A percentile compares a stretch with the other conserved stretches of the same genome.
phyloP scores from a whole-genome alignment of 75 land plant species.

The Cunninghamia lanceolata region DNA sequence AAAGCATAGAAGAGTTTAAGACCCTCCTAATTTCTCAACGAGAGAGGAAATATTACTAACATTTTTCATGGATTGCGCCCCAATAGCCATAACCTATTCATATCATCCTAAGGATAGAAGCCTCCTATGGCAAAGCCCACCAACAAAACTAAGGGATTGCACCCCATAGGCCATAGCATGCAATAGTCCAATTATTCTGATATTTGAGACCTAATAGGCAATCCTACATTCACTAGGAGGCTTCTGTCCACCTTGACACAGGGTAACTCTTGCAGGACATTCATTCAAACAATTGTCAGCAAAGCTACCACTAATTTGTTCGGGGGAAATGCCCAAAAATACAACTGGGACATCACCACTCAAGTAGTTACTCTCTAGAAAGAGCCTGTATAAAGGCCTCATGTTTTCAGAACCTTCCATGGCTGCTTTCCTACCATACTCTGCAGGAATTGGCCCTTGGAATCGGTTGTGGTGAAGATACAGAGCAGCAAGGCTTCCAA shows the following conservation, averaged over 20 bases:
- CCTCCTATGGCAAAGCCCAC: not conserved
- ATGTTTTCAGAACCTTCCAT: conserved; percentile 8
- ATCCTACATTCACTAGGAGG: conserved; percentile 36
- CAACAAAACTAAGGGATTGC: not conserved
- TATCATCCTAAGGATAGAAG: too few species aligned
- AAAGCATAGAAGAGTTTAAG: too few species aligned
- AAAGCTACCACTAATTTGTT: conserved; percentile 17
- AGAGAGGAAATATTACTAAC: not conserved
- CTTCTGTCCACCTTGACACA: conserved; percentile 49
- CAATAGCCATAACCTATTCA: not conserved
- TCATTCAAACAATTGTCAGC: conserved; percentile 25
- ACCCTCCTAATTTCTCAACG: too few species aligned
- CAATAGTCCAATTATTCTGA: not conserved
- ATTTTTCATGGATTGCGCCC: not conserved
- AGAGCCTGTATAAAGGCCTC: conserved; percentile 18
- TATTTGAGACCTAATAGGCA: not conserved
- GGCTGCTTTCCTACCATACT: conserved; percentile 24
- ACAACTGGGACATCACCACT: conserved; percentile 22
- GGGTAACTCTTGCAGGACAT: conserved; percentile 17
- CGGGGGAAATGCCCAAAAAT: conserved; percentile 14
- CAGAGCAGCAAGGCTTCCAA: conserved; percentile 11
- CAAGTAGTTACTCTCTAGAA: conserved; percentile 22
- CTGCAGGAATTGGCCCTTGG: conserved; percentile 9
- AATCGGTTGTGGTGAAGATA: conserved; percentile 14
- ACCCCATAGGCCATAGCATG: too few species aligned